Percentiles rank a stretch among this genome's conserved stretches.
These are phyloP conservation scores for Ganoderma lingzhi DNA, from an alignment of 1,284 basidiomycete species.

Conservation along the genomic window DNA sequence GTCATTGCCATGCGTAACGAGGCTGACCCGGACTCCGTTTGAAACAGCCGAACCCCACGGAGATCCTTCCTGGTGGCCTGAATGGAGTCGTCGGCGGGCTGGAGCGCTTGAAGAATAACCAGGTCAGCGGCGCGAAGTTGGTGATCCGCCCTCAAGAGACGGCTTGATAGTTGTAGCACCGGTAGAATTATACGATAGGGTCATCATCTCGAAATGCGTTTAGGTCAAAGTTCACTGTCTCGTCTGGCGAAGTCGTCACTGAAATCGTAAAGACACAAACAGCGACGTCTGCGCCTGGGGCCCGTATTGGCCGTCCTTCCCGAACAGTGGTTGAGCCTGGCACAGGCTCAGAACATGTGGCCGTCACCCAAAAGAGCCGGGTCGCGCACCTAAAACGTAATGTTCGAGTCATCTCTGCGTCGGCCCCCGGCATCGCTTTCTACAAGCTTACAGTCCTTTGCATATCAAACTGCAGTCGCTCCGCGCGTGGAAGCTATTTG, in stretches of 20 bases:
- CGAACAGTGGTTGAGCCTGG: background rate
- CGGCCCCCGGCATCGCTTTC: constrained; percentile 20
- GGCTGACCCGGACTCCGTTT: background rate
- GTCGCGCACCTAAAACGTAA: constrained; percentile 21
- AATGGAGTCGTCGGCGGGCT: constrained; percentile 52
- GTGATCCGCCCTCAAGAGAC: constrained; percentile 57
- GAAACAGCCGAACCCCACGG: constrained; percentile 37
- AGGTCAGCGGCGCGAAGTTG: constrained; percentile 61
- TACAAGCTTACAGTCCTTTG: no score
- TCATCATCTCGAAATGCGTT: no score
- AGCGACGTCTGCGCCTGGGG: background rate
- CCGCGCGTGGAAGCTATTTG: no score
- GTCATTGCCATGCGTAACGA: no score
- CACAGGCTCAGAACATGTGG: no score
- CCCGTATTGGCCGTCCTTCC: background rate
- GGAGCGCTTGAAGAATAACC: constrained; percentile 45
- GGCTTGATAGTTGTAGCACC: background rate
- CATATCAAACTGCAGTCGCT: no score
- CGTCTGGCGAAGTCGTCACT: no score
- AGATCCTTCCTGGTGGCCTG: constrained; percentile 56
- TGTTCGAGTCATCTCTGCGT: constrained; percentile 19
- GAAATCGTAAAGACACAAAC: no score
- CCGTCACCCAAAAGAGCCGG: constrained; percentile 16
- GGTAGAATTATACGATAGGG: background rate
- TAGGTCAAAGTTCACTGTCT: no score